These are phyloP conservation scores for Porogramme epimiltina DNA, from an alignment of 1,284 basidiomycete species.

Conservation along the genomic window DNA sequence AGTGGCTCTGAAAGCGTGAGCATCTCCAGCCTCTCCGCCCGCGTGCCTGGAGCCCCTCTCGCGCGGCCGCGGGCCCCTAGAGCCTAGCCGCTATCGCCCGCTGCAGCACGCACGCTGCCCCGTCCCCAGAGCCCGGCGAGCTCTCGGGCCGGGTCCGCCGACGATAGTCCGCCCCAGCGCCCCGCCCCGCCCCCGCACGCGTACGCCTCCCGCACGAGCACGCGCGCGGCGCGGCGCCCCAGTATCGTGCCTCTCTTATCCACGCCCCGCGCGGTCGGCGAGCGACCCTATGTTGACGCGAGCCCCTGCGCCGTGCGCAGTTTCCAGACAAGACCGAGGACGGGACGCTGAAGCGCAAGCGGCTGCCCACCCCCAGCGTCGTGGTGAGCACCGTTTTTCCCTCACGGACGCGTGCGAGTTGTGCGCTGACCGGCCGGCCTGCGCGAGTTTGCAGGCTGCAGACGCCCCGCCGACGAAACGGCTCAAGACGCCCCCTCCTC, in stretches of 20 bases:
- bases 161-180: background rate
- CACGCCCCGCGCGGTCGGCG: background rate
- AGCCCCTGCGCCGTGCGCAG: conserved; percentile 6
- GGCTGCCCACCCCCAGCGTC: conserved; percentile 4
- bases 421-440: background rate
- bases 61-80: too few relatives aligned
- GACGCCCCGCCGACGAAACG: conserved; percentile 22
- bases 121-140: background rate
- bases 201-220: too few relatives aligned
- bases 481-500: conserved; percentile 26
- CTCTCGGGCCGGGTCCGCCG: too few relatives aligned
- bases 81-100: background rate
- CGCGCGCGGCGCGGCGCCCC: background rate
- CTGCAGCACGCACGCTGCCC: background rate
- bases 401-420: too few relatives aligned
- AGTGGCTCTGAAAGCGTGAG: conserved; percentile 21
- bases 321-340: conserved; percentile 10
- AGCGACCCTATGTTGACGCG: conserved; percentile 2
- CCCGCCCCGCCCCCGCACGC: too few relatives aligned
- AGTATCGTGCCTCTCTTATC: background rate
- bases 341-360: conserved; percentile 18
- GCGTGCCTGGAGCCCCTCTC: background rate
- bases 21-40: background rate
- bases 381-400: conserved; percentile 4
- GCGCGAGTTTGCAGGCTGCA: background rate